Conservation (phyloP, 2,329 filamentous ascomycete genomes). For the Beauveria varroae region DNA sequence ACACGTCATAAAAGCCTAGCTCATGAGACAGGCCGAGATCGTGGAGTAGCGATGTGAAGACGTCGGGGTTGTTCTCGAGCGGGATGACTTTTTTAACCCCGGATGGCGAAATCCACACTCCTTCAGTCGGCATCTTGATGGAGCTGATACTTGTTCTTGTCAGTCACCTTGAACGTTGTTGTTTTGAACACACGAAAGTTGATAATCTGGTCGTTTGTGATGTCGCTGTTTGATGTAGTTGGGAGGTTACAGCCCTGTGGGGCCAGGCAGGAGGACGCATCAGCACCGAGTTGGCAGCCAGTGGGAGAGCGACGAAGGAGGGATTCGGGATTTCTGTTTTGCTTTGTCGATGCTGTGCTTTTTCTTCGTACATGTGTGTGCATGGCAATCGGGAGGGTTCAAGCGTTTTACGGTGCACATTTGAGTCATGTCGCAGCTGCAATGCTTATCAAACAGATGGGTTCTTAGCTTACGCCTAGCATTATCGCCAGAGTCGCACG, state of each 20-base stretch:
- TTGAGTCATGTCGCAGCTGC: too few relatives aligned
- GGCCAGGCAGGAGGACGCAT: constrained; percentile 5
- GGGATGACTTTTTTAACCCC: constrained; percentile 32
- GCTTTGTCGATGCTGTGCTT: too few relatives aligned
- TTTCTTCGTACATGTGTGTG: too few relatives aligned
- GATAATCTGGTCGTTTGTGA: neutral
- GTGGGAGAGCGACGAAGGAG: neutral
- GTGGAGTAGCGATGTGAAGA: constrained; percentile 66
- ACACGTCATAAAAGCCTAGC: constrained; percentile 75
- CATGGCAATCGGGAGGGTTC: too few relatives aligned
- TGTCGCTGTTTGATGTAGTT: neutral
- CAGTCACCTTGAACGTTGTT: too few relatives aligned
- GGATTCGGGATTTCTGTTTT: too few relatives aligned
- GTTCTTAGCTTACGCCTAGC: too few relatives aligned
- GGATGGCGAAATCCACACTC: constrained; percentile 21
- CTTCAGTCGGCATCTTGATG: constrained; percentile 22
- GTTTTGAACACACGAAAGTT: neutral
- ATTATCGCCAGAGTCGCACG: too few relatives aligned
- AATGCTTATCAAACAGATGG: too few relatives aligned
- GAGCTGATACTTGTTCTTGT: neutral
- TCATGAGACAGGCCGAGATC: constrained; percentile 61
- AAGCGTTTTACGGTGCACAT: too few relatives aligned
- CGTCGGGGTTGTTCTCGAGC: constrained; percentile 60
- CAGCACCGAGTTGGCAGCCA: neutral
- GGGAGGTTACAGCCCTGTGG: neutral